Conservation (phyloP, 345 rosid species). For the Cardamine chenopodiifolia region DNA sequence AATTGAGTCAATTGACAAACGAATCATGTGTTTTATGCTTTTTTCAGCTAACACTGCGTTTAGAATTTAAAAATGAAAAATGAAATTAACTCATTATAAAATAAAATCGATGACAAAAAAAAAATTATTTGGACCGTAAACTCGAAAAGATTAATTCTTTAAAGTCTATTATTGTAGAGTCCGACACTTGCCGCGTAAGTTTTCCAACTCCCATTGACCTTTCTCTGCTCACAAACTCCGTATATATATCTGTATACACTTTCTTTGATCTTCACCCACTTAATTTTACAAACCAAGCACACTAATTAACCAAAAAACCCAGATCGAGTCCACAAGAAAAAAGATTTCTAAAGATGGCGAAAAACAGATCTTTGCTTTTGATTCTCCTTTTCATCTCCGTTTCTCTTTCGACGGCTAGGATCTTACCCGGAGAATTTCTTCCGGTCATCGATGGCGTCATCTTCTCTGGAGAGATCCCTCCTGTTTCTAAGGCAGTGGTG, state of each 20-base stretch:
- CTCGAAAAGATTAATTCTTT: neutral
- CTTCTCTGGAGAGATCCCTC: conserved; percentile 23
- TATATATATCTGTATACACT: neutral
- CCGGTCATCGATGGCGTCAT: conserved; percentile 16
- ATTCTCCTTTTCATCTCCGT: conserved; percentile 30
- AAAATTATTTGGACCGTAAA: conserved; percentile 26
- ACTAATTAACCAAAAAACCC: neutral
- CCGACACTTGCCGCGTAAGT: conserved; percentile 46
- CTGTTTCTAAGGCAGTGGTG: conserved; percentile 28
- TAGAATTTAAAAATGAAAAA: neutral
- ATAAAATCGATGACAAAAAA: neutral
- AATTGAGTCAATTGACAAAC: neutral
- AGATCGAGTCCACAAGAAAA: neutral
- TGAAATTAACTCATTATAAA: neutral
- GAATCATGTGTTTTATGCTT: neutral
- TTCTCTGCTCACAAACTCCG: conserved; percentile 1
- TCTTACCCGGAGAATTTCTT: conserved; percentile 31
- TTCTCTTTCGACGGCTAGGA: conserved; percentile 28
- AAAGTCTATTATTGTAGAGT: neutral
- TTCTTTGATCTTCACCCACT: conserved; percentile 33
- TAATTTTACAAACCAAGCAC: conserved; percentile 15
- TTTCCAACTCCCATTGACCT: conserved; percentile 37
- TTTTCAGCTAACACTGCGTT: neutral
- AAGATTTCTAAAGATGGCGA: conserved; percentile 1
- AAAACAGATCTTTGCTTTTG: conserved; percentile 22